A percentile compares a stretch with the other conserved stretches of the same genome.
These are phyloP conservation scores for Flaveria trinervia DNA, from an alignment of 129 eudicot genomes.

Conservation along the genomic window DNA sequence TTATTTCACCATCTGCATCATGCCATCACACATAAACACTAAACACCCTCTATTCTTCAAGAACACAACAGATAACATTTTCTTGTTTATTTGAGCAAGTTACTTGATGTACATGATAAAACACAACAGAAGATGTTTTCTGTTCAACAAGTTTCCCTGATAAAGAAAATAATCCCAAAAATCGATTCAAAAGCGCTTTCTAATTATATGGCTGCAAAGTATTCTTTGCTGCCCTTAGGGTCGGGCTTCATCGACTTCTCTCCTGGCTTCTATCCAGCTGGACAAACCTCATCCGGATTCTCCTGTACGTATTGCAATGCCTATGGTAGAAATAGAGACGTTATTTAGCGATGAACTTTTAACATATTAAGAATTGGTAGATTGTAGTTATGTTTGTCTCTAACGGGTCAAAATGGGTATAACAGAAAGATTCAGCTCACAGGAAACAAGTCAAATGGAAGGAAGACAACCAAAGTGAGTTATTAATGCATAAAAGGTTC, in stretches of 20 bases:
- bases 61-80: no score
- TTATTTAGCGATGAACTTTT: background rate
- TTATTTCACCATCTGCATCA: no score
- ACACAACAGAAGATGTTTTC: conserved; percentile 20
- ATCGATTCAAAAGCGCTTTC: conserved; percentile 5
- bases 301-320: conserved; percentile 97
- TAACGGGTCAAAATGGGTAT: background rate
- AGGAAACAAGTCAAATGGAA: background rate
- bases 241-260: conserved; percentile 98
- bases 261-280: conserved; percentile 99
- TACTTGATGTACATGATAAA: conserved; percentile 15
- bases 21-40: no score
- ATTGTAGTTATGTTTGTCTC: background rate
- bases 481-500: background rate
- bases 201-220: conserved; percentile 70
- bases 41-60: no score
- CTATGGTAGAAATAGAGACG: conserved; percentile 40
- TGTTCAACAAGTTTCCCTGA: conserved; percentile 14
- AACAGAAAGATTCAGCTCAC: background rate
- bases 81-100: background rate
- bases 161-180: conserved; percentile 16
- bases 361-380: background rate
- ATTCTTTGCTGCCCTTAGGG: conserved; percentile 91
- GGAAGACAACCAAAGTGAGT: background rate
- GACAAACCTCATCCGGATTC: conserved; percentile 98